Percentiles rank a stretch among this genome's conserved stretches.
Evolutionary conservation across 1,284 basidiomycete genomes (phyloP).

Genomic region (Boletellus deceptivus): DNA sequence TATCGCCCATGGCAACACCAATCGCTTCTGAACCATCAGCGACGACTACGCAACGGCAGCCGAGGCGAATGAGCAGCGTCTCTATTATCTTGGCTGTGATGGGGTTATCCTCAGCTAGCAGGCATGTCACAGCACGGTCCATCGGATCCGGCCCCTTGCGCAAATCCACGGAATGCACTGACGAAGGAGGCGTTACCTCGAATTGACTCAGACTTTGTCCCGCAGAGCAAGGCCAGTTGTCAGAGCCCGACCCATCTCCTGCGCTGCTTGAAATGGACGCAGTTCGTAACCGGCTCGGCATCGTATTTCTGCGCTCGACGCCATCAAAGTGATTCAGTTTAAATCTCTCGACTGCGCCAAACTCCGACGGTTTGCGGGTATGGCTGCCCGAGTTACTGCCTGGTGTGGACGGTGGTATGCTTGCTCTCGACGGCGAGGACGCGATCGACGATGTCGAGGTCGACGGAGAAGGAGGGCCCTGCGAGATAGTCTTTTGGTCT

Average conservation of each 20-base stretch:
- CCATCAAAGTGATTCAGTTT: conserved; percentile 76
- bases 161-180: conserved; percentile 74
- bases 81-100: conserved; percentile 96
- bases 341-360: conserved; percentile 81
- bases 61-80: conserved; percentile 86
- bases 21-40: conserved; percentile 96
- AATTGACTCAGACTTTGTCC: conserved; percentile 53
- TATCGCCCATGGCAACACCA: conserved; percentile 94
- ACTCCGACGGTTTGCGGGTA: conserved; percentile 80
- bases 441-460: conserved; percentile 92
- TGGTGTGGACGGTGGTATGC: conserved; percentile 69
- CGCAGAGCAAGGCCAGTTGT: conserved; percentile 64
- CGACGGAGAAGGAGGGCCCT: conserved; percentile 83
- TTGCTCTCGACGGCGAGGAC: conserved; percentile 83
- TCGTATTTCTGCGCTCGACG: conserved; percentile 76
- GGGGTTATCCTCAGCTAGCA: conserved; percentile 97
- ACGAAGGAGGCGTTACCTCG: conserved; percentile 69
- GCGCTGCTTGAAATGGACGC: conserved; percentile 77
- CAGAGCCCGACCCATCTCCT: conserved; percentile 74
- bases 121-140: conserved; percentile 83
- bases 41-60: conserved; percentile 92
- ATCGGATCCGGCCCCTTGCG: conserved; percentile 66
- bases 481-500: conserved; percentile 57
- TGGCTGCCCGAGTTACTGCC: conserved; percentile 57
- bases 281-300: conserved; percentile 85